A percentile compares a stretch with the other conserved stretches of the same genome.
Conservation (phyloP, 148 eudicot genomes). For the Linanthus parryae region DNA sequence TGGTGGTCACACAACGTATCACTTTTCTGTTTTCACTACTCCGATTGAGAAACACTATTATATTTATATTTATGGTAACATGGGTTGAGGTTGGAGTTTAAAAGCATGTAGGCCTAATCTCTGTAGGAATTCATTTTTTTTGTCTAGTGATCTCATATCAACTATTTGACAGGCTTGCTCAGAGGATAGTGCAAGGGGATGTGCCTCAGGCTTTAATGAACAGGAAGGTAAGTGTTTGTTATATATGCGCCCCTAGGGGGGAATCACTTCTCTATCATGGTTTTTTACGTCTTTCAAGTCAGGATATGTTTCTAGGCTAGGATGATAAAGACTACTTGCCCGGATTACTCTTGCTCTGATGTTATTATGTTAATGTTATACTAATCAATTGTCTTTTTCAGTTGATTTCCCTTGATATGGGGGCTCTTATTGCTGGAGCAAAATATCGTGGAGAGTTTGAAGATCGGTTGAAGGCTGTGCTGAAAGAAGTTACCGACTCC, state of each 20-base stretch:
- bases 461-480: conserved; percentile 91
- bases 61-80: too few relatives aligned
- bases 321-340: too few relatives aligned
- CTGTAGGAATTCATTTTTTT: too few relatives aligned
- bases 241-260: too few relatives aligned
- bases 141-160: too few relatives aligned
- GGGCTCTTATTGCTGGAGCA: conserved; percentile 97
- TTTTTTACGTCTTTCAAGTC: background rate
- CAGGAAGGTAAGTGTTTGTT: conserved; percentile 43
- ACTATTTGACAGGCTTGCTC: conserved; percentile 88
- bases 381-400: conserved; percentile 21
- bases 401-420: conserved; percentile 98
- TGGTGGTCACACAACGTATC: too few relatives aligned
- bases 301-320: background rate
- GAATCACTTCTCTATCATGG: too few relatives aligned
- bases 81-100: too few relatives aligned
- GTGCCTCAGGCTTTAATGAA: conserved; percentile 97
- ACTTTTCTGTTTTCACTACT: too few relatives aligned
- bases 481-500: conserved; percentile 91
- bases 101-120: too few relatives aligned
- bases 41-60: too few relatives aligned
- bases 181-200: conserved; percentile 94
- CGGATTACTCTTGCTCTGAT: too few relatives aligned
- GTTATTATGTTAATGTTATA: background rate
- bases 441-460: conserved; percentile 97